These are phyloP conservation scores for Kitagawia praeruptora DNA, from an alignment of 129 eudicot species.

Conservation along the genomic window DNA sequence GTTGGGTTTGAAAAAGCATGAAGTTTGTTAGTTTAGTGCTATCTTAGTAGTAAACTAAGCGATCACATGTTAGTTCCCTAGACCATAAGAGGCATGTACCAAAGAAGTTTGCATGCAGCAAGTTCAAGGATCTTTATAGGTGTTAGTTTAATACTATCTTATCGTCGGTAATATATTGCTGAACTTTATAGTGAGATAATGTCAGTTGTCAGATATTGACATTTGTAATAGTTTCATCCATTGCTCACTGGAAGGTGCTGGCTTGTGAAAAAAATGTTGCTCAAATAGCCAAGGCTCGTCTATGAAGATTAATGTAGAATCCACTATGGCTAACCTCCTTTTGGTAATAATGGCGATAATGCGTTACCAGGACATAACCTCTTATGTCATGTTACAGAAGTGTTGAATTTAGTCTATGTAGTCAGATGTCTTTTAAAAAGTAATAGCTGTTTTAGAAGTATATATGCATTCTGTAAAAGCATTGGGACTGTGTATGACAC, in stretches of 20 bases:
- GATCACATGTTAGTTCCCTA: background rate
- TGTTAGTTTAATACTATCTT: background rate
- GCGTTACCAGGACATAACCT: background rate
- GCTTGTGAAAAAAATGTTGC: background rate
- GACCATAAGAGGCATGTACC: background rate
- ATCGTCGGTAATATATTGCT: background rate
- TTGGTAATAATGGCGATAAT: background rate
- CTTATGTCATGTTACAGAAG: background rate
- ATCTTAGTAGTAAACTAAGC: too few species aligned
- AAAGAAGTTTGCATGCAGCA: background rate
- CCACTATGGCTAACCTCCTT: background rate
- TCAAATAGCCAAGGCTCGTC: background rate
- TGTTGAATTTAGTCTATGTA: background rate
- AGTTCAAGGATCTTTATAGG: background rate
- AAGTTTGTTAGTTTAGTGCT: background rate
- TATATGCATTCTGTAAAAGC: background rate
- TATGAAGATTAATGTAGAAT: background rate
- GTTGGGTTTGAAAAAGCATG: too few species aligned
- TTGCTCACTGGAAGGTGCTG: background rate
- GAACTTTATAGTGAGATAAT: background rate
- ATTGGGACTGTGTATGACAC: background rate
- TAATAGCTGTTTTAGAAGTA: background rate
- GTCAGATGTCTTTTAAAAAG: background rate
- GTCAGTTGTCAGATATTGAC: background rate
- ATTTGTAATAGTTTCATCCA: background rate